Evolutionary conservation across 345 rosid species (phyloP).

Genomic region (Euphorbia tirucalli): DNA sequence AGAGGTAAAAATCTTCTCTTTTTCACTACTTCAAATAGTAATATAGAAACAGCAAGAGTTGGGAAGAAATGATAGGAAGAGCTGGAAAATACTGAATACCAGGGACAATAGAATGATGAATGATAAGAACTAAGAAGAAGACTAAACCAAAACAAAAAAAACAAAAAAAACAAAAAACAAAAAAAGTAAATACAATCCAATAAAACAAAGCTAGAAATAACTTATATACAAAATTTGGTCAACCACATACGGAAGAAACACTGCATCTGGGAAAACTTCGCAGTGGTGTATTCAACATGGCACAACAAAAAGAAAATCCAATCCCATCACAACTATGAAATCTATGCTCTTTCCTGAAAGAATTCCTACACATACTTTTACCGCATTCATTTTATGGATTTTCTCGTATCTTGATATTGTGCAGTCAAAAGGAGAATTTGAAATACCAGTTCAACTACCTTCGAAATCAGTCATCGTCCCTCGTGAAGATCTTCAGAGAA

Average conservation of each 20-base stretch:
- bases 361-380: slow-evolving; percentile 12
- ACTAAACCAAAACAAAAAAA: too few species aligned
- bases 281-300: slow-evolving; percentile 16
- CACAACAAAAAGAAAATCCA: slow-evolving; percentile 20
- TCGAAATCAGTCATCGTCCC: slow-evolving; percentile 57
- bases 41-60: too few species aligned
- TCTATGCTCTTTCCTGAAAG: slow-evolving; percentile 17
- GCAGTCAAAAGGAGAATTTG: slow-evolving; percentile 17
- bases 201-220: slow-evolving; percentile 16
- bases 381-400: slow-evolving; percentile 10
- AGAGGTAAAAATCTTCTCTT: too few species aligned
- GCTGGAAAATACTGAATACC: not conserved
- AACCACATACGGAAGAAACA: slow-evolving; percentile 21
- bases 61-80: not conserved
- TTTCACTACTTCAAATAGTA: too few species aligned
- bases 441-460: not conserved
- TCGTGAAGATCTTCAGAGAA: slow-evolving; percentile 97
- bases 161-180: too few species aligned
- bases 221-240: slow-evolving; percentile 42
- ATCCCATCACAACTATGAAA: slow-evolving; percentile 21
- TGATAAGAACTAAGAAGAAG: not conserved
- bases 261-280: slow-evolving; percentile 24
- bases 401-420: slow-evolving; percentile 7
- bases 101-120: too few species aligned
- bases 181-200: slow-evolving; percentile 21